phyloP scores from a whole-genome alignment of 257 asterid genomes.

The Asclepias syriaca region DNA sequence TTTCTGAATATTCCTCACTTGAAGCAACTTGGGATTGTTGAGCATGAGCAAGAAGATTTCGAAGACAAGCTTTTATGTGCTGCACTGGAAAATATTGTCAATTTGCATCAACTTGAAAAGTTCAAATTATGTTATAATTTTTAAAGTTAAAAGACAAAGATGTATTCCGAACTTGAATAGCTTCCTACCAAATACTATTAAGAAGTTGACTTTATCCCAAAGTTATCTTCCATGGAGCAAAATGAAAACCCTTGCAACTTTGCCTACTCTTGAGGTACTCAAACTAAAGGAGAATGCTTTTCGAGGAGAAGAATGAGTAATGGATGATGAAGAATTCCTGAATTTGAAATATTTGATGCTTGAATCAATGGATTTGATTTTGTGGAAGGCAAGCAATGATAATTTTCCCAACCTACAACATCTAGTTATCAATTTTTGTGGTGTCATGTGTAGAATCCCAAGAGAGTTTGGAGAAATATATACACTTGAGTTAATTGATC shows the following conservation, averaged over 20 bases:
- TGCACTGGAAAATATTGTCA: too few relatives aligned
- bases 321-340: conserved; percentile 13
- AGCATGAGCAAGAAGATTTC: too few relatives aligned
- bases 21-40: too few relatives aligned
- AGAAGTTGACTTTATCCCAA: conserved; percentile 14
- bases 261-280: conserved; percentile 22
- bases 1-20: too few relatives aligned
- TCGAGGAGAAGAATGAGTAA: conserved; percentile 17
- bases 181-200: conserved; percentile 8
- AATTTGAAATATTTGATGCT: conserved; percentile 9
- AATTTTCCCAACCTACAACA: not conserved
- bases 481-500: not conserved
- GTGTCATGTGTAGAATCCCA: not conserved
- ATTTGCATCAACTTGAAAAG: too few relatives aligned
- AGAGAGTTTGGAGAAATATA: not conserved
- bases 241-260: conserved; percentile 6
- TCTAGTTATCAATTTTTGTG: not conserved
- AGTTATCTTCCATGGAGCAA: conserved; percentile 4
- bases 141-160: too few relatives aligned
- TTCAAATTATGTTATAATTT: too few relatives aligned
- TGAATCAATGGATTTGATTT: not conserved
- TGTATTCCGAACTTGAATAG: not conserved
- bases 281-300: conserved; percentile 13
- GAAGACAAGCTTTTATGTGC: too few relatives aligned
- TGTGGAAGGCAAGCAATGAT: not conserved